Evolutionary conservation across 495 filamentous ascomycete genomes (phyloP), one percentile per base, ranked within the genome.

Genomic region (Penicillium canescens): DNA sequence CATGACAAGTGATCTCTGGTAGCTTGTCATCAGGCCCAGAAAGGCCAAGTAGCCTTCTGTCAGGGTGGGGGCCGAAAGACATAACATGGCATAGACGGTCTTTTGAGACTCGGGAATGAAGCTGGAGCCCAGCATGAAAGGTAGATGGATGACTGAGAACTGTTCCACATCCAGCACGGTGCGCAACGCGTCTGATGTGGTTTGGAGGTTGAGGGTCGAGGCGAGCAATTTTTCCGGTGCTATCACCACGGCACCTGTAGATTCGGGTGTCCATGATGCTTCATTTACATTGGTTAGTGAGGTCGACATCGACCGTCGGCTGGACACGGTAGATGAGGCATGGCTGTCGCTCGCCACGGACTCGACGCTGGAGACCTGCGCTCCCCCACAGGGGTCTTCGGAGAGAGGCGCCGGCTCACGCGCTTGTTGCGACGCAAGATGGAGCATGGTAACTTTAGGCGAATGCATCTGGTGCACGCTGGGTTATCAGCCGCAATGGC

Each of bases 11-110:
- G 64, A 57, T 39, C 43, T 59, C 47, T 67, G 61, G 36, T 67
- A 60, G n/a, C 48, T 35, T 3, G 64, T 60, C 64, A 67, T 67
- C 36, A 67, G 36, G 12, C 55, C 55, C 33, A 67, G 38, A 31
- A 65, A 67, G 0, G 64, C 64, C 37, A 67, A 36, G 16, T 67
- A 67, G 7, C 64, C 64, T 14, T 67, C 64, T 6, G 56, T 65
- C 33, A 67, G 33, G 1, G 54, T 58, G 9, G 61, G 56, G 7
- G 31, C 64, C 0, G 56, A 67, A n/a, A 62, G 42, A 20, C 46
- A 26, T 16, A 67, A 43, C 24, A 65, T 57, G n/a, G 36, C 37
- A 48, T 56, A 65, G n/a, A 65, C 39, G 4, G 56, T 53, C 21
- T 49, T 55, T 49, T 61, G 64, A 3, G 53, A 52, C 2, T 53